Evolutionary conservation across 345 rosid species (phyloP).

Genomic region (Arabis alpina): DNA sequence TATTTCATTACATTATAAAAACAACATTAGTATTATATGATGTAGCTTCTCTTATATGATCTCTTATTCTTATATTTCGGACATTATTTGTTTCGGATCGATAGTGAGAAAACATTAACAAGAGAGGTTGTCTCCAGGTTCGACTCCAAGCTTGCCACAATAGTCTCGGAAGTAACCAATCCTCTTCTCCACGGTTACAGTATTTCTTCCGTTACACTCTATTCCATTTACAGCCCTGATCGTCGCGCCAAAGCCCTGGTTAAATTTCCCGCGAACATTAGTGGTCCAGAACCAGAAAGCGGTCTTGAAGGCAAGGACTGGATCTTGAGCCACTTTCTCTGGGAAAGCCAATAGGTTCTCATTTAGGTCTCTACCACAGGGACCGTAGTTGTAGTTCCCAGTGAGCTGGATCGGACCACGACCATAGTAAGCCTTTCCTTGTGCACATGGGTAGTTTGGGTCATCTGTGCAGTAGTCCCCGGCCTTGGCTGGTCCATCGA

Average conservation of each 20-base stretch:
- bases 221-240: conserved; percentile 59
- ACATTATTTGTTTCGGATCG: background rate
- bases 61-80: conserved; percentile 11
- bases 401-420: conserved; percentile 70
- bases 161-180: conserved; percentile 53
- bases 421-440: conserved; percentile 58
- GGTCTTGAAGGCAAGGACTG: conserved; percentile 60
- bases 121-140: conserved; percentile 56
- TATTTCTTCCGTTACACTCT: conserved; percentile 55
- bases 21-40: conserved; percentile 1
- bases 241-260: conserved; percentile 70
- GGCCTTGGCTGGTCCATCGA: conserved; percentile 45
- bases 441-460: conserved; percentile 55
- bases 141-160: conserved; percentile 55
- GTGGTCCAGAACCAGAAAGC: conserved; percentile 77
- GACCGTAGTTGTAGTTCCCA: conserved; percentile 66
- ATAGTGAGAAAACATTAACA: conserved; percentile 43
- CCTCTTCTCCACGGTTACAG: conserved; percentile 44
- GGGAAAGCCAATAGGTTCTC: conserved; percentile 58
- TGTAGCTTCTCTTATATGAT: background rate
- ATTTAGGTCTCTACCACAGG: conserved; percentile 51
- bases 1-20: conserved; percentile 1
- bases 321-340: conserved; percentile 62
- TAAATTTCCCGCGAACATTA: conserved; percentile 44
- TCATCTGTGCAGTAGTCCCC: conserved; percentile 46